Base-by-base conservation (phyloP, 768 basidiomycete genomes). In the Rhizopogon salebrosus region DNA sequence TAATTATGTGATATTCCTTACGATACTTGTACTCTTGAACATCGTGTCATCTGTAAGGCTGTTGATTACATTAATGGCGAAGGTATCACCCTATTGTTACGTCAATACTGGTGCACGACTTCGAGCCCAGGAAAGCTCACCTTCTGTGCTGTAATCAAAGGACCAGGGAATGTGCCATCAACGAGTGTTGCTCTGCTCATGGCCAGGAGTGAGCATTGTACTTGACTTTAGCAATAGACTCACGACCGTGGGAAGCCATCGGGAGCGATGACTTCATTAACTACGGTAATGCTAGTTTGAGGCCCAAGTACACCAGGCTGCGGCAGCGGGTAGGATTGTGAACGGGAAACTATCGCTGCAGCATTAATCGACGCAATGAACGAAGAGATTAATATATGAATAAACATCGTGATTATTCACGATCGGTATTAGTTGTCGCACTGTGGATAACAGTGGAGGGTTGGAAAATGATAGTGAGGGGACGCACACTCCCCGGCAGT, bases 191-290 rank as follows among this genome's bases (percentile, higher is more conserved):
- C 54, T 29, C 54, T 54, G 11, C 50, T 50, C 11, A 9, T 11
- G 31, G 31, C 11, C 11, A 34, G 31, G 9, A 11, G 11, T 34
- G 31, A 34, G 11, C 31, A 4, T 11, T 34, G 31, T 10, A 34
- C 31, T 34, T 4, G 11, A 34, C 11, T 1, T 34, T 9, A 11
- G 11, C 10, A 1, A 34, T 34, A 34, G 53, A 64, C 75, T 20
- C 42, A 75, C 74, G 72, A 69, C 52, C 78, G 70, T 46, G 56
- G 58, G 54, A 75, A 79, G 24, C 80, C 78, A 69, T 80, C 80
- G 4, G 80, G 79, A n/a, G 74, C 55, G 50, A 80, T 72, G 24
- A 56, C 40, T 18, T 55, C 58, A 59, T 77, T 78, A 8, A 64
- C 64, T 27, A 79, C 69, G 18, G 63, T 62, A 7, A 79, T 22